Percentiles rank a stretch among this genome's conserved stretches.
Evolutionary conservation across 2,329 filamentous ascomycete genomes (phyloP).

Genomic region (Aspergillus neoniger): DNA sequence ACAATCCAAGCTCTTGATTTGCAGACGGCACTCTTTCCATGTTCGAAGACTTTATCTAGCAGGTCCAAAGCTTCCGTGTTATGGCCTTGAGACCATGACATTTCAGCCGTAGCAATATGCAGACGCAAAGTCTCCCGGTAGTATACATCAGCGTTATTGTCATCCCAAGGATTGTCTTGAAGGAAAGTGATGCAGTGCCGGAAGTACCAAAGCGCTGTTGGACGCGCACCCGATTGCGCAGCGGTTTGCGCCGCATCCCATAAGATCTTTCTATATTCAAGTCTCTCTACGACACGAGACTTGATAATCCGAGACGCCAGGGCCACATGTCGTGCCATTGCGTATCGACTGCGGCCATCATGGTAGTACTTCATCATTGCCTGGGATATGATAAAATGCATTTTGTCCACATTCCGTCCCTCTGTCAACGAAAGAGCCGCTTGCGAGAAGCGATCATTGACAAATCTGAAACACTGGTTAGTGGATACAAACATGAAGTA

Average conservation of each 20-base stretch:
- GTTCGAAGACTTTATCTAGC: slow-evolving; percentile 68
- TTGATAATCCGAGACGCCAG: slow-evolving; percentile 75
- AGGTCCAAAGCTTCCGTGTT: slow-evolving; percentile 67
- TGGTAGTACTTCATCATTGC: slow-evolving; percentile 72
- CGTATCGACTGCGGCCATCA: slow-evolving; percentile 67
- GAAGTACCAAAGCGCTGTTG: slow-evolving; percentile 81
- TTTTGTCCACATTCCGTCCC: slow-evolving; percentile 66
- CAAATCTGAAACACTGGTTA: slow-evolving; percentile 60
- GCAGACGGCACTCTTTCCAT: slow-evolving; percentile 72
- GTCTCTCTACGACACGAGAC: slow-evolving; percentile 59
- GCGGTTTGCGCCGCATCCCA: slow-evolving; percentile 77
- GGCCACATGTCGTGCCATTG: slow-evolving; percentile 78
- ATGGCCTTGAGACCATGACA: slow-evolving; percentile 76
- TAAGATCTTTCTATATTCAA: slow-evolving; percentile 72
- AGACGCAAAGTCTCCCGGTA: slow-evolving; percentile 85
- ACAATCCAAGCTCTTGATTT: slow-evolving; percentile 83
- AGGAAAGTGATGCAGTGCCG: slow-evolving; percentile 74
- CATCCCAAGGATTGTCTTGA: slow-evolving; percentile 76
- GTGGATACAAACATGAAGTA: slow-evolving; percentile 8
- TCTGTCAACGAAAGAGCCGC: slow-evolving; percentile 71
- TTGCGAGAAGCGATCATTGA: slow-evolving; percentile 82
- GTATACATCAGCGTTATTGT: slow-evolving; percentile 67
- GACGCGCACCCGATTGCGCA: slow-evolving; percentile 77
- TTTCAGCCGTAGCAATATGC: slow-evolving; percentile 77
- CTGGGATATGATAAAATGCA: slow-evolving; percentile 89